Base-by-base conservation (phyloP, 768 basidiomycete species). In the Steccherinum ochraceum region DNA sequence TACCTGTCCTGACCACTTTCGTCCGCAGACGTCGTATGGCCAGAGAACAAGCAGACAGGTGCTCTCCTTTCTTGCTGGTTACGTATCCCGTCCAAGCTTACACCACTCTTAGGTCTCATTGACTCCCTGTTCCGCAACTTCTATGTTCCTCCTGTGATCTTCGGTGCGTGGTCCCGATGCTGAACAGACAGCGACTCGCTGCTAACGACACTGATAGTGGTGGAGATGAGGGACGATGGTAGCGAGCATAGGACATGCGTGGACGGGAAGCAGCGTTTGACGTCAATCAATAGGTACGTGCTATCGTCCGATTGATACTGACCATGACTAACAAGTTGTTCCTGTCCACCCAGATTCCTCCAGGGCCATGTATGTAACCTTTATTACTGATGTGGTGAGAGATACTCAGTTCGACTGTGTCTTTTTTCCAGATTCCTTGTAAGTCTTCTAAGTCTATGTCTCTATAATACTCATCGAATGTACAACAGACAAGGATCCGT, bases 201-300 rank as follows among this genome's bases (percentile, higher is more conserved):
- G n/a, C n/a, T n/a, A n/a, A n/a, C n/a, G n/a, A n/a, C n/a, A n/a
- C 16, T 35, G 51, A 10, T 43, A 81, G 77, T 73, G 27, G 72
- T 75, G 4, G 66, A 62, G 0, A 47, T 53, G 2, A 58, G 64
- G 16, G 77, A 81, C 0, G 86, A 89, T 57, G 88, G 88, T 0
- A 67, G 76, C 0, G 86, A 87, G 59, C 72, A 68, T 2, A 79
- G 79, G 57, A 80, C 79, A 1, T 87, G 85, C 58, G 86, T 87
- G 5, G 87, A 89, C 58, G 89, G 89, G 16, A 92, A 92, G 60
- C 89, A 92, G 61, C 69, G 89, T 21, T 63, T 89, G 44, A 89
- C 86, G 0, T 88, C 86, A 0, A 83, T 92, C 44, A 73, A 81
- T 43, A 70, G 77, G 86, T 85, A 56, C 13, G 80, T 66, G 18